A percentile compares a stretch with the other conserved stretches of the same genome.
phyloP scores from a whole-genome alignment of 2,329 filamentous ascomycete species.

The Exophiala spinifera region DNA sequence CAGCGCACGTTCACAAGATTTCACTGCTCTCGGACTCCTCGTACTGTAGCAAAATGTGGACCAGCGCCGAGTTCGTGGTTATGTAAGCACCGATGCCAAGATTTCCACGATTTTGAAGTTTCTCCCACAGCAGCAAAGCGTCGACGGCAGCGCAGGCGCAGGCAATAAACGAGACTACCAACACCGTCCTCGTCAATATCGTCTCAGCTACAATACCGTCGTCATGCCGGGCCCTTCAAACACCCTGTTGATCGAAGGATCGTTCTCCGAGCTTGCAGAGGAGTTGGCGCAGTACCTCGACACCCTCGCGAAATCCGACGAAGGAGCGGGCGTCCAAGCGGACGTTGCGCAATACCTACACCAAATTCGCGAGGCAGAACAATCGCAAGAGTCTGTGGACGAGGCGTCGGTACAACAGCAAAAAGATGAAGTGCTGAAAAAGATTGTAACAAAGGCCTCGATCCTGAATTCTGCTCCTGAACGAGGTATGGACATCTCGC shows the following conservation, averaged over 20 bases:
- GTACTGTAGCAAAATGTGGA: too few relatives aligned
- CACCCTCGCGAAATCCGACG: slow-evolving; percentile 67
- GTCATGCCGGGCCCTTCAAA: slow-evolving; percentile 60
- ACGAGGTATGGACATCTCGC: slow-evolving; percentile 56
- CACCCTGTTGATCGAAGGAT: slow-evolving; percentile 77
- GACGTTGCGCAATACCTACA: slow-evolving; percentile 69
- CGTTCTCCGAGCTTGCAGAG: slow-evolving; percentile 85
- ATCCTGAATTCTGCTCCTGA: slow-evolving; percentile 82
- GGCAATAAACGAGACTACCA: not conserved
- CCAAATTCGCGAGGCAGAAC: slow-evolving; percentile 52
- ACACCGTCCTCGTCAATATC: not conserved
- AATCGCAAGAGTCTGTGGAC: slow-evolving; percentile 47
- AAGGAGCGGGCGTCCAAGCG: slow-evolving; percentile 51
- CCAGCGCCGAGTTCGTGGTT: not conserved
- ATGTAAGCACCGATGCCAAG: not conserved
- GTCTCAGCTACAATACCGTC: slow-evolving; percentile 4
- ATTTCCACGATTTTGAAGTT: slow-evolving; percentile 13
- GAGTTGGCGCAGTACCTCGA: slow-evolving; percentile 96
- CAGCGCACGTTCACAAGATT: too few relatives aligned
- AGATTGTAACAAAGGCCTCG: slow-evolving; percentile 76
- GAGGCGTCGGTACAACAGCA: slow-evolving; percentile 45
- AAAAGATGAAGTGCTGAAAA: slow-evolving; percentile 81
- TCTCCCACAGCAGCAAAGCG: slow-evolving; percentile 3
- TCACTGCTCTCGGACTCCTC: too few relatives aligned
- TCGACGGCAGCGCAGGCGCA: slow-evolving; percentile 1